Base-by-base conservation (phyloP, 306 rosid species). In the Vicia villosa region DNA sequence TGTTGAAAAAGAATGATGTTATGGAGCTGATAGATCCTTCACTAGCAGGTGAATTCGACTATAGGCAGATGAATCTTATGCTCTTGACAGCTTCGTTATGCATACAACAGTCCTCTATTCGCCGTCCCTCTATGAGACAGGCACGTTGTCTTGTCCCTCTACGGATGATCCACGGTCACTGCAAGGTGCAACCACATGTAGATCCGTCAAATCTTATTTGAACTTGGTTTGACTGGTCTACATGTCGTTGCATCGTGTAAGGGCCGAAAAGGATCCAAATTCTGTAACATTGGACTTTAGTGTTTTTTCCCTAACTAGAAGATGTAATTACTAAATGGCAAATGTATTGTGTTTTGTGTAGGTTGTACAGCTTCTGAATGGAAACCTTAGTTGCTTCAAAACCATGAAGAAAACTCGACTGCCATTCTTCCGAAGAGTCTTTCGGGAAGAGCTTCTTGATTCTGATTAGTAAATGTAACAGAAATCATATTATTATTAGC, bases 41-140 rank as follows among this genome's bases (percentile, higher is more conserved):
- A 64, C 73, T 91, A 55, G 82, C 43, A 5, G 75, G 78, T 37
- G 81, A 82, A n/a, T 91, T 77, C 42, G 79, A 91, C 73, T 61
- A 76, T 24, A 66, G 69, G 40, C 84, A 95, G 66, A 66, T 86
- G 78, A 87, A 84, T 80, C 82, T 91, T 19, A 68, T 86, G 81
- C 83, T 91, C 71, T 72, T 95, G 79, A 87, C 85, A 34, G 97
- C 97, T 62, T 87, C 95, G 62, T 74, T 87, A 32, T 91, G 99
- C 87, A 91, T 91, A 74, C 95, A 87, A 24, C 86, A 74, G 30
- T 89, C 95, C 52, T 87, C 99, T 12, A 87, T 87, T 67, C 92
- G 91, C 38, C 89, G 99, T 6, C 99, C 99, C 20, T 80, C 84
- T 60, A 86, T 86, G 76, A 81, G 76, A 69, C 91, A 95, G 97